Conservation (phyloP, 2,329 filamentous ascomycete species). For the Fusarium sp. region DNA sequence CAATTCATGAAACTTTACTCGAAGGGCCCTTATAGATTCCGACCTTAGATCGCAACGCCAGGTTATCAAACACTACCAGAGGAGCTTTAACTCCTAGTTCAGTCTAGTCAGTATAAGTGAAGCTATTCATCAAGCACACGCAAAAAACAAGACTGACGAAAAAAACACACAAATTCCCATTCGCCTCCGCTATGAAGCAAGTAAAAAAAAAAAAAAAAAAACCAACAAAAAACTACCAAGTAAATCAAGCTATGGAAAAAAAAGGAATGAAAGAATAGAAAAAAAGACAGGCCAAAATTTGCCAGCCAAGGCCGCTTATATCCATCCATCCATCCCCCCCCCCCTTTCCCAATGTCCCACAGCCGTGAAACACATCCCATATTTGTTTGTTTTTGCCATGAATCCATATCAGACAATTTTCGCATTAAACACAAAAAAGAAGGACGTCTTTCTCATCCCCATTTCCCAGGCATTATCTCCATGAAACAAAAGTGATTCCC, state of each 20-base stretch:
- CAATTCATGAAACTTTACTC: not conserved
- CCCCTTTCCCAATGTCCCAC: constrained; percentile 14
- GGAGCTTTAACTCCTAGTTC: not conserved
- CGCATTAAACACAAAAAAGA: constrained; percentile 23
- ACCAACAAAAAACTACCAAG: constrained; percentile 31
- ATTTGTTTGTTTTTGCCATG: not conserved
- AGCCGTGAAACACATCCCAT: constrained; percentile 16
- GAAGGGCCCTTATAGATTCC: not conserved
- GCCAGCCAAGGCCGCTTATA: constrained; percentile 11
- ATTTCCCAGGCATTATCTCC: constrained; percentile 38
- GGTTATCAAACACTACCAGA: not conserved
- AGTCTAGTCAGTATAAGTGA: not conserved
- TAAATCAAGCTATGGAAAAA: constrained; percentile 37
- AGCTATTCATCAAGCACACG: not conserved
- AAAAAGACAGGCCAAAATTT: not conserved
- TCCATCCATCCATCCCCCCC: not conserved
- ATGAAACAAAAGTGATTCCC: constrained; percentile 20
- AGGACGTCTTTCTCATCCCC: not conserved
- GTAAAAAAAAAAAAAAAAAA: constrained; percentile 34
- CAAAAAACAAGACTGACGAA: constrained; percentile 16
- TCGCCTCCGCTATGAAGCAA: constrained; percentile 52
- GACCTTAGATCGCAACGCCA: not conserved
- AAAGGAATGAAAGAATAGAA: constrained; percentile 25
- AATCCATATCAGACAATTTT: constrained; percentile 22
- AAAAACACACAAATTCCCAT: constrained; percentile 42